A percentile compares a stretch with the other conserved stretches of the same genome.
Conservation (phyloP, 192 early-diverging fungal genomes). For the Backusella sp. region DNA sequence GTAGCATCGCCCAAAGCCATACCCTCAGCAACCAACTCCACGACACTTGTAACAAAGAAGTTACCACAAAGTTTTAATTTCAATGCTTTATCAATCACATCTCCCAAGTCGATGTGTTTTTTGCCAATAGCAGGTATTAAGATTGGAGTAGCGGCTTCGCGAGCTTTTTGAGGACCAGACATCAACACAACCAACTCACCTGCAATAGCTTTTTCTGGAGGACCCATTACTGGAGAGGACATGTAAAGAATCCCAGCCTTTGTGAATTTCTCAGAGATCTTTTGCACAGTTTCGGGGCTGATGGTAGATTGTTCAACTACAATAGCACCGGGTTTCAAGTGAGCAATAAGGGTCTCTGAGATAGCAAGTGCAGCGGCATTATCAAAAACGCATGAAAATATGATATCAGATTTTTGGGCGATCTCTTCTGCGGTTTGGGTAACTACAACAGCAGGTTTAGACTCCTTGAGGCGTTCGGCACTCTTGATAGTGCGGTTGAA, state of each 20-base stretch:
- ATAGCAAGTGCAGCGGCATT: constrained; percentile 49
- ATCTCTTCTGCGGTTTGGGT: constrained; percentile 37
- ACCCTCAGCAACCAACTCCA: constrained; percentile 66
- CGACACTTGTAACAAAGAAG: constrained; percentile 54
- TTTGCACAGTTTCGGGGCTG: constrained; percentile 38
- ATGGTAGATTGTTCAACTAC: constrained; percentile 66
- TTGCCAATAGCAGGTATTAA: constrained; percentile 48
- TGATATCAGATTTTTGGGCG: constrained; percentile 44
- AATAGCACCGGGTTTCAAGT: constrained; percentile 32
- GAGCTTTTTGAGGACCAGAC: constrained; percentile 43
- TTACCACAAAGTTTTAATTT: constrained; percentile 69
- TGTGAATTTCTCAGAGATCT: constrained; percentile 27
- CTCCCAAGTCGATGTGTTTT: constrained; percentile 51
- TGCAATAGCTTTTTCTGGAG: constrained; percentile 41
- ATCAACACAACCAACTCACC: constrained; percentile 54
- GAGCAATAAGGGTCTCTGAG: background rate
- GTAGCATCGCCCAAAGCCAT: constrained; percentile 54
- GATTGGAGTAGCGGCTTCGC: constrained; percentile 37
- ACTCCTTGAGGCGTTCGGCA: constrained; percentile 30
- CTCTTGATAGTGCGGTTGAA: constrained; percentile 63
- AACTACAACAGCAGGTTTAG: constrained; percentile 39
- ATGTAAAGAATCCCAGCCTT: constrained; percentile 24
- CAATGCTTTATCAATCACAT: constrained; percentile 38
- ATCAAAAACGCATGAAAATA: constrained; percentile 63
- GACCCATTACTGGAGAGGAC: constrained; percentile 35